These are phyloP conservation scores for Clarireedia homoeocarpa DNA, from an alignment of 2,329 filamentous ascomycete genomes.

Conservation along the genomic window DNA sequence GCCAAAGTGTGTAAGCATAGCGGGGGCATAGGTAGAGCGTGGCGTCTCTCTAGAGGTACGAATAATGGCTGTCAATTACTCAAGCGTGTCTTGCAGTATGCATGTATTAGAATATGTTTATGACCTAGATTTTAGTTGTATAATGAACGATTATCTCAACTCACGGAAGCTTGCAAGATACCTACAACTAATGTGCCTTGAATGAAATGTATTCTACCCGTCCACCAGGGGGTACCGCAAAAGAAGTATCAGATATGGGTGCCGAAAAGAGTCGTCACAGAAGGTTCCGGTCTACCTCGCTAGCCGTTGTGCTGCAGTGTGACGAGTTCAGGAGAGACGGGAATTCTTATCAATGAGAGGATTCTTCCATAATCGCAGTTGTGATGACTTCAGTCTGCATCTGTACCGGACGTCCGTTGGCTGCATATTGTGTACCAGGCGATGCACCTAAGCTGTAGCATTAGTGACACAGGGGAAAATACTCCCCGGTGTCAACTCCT, in stretches of 20 bases:
- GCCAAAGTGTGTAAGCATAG: slow-evolving; percentile 1
- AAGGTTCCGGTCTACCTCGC: not conserved
- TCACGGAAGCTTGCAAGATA: not conserved
- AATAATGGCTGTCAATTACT: not conserved
- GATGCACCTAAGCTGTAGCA: not conserved
- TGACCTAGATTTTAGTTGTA: not conserved
- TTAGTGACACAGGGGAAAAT: not conserved
- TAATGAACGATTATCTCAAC: slow-evolving; percentile 8
- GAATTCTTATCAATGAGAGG: not conserved
- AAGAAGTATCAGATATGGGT: too few relatives aligned
- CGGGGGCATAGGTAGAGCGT: slow-evolving; percentile 2
- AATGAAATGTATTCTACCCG: too few relatives aligned
- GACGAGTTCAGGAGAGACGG: not conserved
- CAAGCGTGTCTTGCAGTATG: not conserved
- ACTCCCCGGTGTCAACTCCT: not conserved
- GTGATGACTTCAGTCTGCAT: not conserved
- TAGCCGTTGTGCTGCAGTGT: not conserved
- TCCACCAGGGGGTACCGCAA: too few relatives aligned
- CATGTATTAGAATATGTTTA: slow-evolving; percentile 1
- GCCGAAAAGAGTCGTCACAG: not conserved
- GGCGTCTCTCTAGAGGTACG: slow-evolving; percentile 1
- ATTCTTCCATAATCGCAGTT: not conserved
- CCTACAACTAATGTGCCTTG: not conserved
- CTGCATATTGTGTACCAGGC: not conserved
- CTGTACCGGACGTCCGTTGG: not conserved